A percentile compares a stretch with the other conserved stretches of the same genome.
These are phyloP conservation scores for Neospermospora avenae DNA, from an alignment of 2,329 filamentous ascomycete genomes.

Conservation along the genomic window DNA sequence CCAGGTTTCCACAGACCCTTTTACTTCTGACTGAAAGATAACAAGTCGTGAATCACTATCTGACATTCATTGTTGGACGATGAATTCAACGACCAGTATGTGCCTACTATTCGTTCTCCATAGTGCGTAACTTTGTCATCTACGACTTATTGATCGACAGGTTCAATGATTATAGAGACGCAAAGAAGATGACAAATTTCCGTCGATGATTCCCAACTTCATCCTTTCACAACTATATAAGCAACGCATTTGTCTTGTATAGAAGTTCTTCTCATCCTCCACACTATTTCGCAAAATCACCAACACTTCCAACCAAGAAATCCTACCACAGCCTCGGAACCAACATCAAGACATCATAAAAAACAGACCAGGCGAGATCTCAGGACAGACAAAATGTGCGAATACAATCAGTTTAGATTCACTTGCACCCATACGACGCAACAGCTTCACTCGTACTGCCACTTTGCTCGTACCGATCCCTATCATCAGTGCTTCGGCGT, in stretches of 20 bases:
- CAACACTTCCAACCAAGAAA: background rate
- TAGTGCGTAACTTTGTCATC: background rate
- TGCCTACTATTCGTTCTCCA: too few relatives aligned
- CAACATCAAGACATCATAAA: background rate
- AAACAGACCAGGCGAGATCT: background rate
- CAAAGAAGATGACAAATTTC: background rate
- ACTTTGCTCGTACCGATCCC: slow-evolving; percentile 5
- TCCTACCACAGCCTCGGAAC: background rate
- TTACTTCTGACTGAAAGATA: background rate
- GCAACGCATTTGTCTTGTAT: background rate
- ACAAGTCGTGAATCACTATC: too few relatives aligned
- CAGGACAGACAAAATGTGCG: background rate
- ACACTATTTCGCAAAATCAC: background rate
- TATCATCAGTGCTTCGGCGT: slow-evolving; percentile 2
- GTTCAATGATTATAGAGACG: background rate
- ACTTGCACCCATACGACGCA: background rate
- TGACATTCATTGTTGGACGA: too few relatives aligned
- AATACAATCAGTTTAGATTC: background rate
- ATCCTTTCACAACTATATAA: background rate
- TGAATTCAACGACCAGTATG: too few relatives aligned
- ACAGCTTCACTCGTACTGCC: background rate
- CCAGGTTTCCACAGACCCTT: too few relatives aligned
- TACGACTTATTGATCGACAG: background rate
- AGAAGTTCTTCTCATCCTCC: background rate
- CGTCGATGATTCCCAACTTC: background rate